Base-by-base conservation (phyloP, 345 rosid genomes). In the Populus deltoides region DNA sequence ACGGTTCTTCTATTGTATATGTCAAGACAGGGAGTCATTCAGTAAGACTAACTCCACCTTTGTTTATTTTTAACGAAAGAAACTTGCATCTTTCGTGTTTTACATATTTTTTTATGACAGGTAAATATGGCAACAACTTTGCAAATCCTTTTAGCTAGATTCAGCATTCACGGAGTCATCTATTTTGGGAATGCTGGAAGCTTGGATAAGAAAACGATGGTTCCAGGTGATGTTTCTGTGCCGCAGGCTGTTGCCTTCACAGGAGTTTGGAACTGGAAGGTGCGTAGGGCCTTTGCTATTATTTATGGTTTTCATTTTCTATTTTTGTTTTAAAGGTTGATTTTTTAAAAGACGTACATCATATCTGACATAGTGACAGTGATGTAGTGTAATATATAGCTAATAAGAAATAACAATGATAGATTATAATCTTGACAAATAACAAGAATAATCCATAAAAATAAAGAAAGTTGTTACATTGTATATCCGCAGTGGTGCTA, bases 151-250 rank as follows among this genome's bases (percentile, higher is more conserved):
- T 9, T 73, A 0, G 67, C 29, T 38, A 38, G 7, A 5, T 73
- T 73, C 20, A 5, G 1, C 1, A 47, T 36, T 31, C 13, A 20
- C 3, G 66, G 43, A 20, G 22, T 73, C 45, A 29, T 57, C 27
- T 25, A 35, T 7, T 27, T 55, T 38, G 76, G 76, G 4, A 73
- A 13, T 24, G 49, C 76, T 66, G 78, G 78, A 18, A 45, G 61
- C 39, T 35, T 68, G 6, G 33, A 75, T 8, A 29, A 65, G n/a
- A n/a, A 45, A 13, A 3, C 71, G 0, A 8, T 75, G 36, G 8
- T 27, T 20, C 22, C 66, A 5, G 78, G 71, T 36, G 68, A 35
- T 47, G 78, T 75, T 63, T 39, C 31, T 36, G 62, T 75, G 22
- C 71, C 71, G 20, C 1, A 6, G 12, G 10, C 45, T 7, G 55